Evolutionary conservation across 768 basidiomycete species (phyloP), one percentile per base, ranked within the genome.

Genomic region (Chalciporus piperatus): DNA sequence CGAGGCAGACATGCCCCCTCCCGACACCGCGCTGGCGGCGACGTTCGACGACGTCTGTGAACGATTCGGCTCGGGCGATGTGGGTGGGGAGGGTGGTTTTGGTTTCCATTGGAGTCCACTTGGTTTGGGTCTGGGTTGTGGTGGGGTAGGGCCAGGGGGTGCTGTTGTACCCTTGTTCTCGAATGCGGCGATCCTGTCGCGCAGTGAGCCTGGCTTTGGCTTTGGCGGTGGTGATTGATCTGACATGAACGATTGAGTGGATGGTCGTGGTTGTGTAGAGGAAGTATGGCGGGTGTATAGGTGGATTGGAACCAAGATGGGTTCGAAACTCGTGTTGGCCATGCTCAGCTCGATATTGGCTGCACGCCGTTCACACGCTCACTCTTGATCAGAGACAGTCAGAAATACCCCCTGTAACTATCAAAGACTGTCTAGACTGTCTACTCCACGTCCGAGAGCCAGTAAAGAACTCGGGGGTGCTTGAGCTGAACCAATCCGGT

Each of bases 181-280:
- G 66, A 93, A 92, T 12, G 88, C 89, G 13, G 90, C 90, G 70
- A 93, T 93, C 64, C 90, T 82, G 73, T 93, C 91, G 63, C 87
- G 84, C 67, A 93, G 73, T 8, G 91, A 92, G 37, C 88, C 87
- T 12, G 78, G 76, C 65, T 89, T 89, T 37, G 81, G 80, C 59
- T 79, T 85, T 30, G 82, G 75, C 4, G 83, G 76, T 9, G 79
- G 67, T 13, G 77, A 68, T 57, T 77, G 72, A 68, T 85, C 83
- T 63, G 83, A 81, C 85, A 87, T 87, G 57, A 54, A 32, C 6
- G 19, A 40, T 37, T 39, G n/a, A 22, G 43, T 42, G 16, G 14
- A 35, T 48, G 19, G 35, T 52, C 28, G 19, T 35, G 38, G 35
- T 37, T n/a, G 51, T 57, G 51, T 58, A n/a, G 47, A 50, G 51